Base-by-base conservation (phyloP, 768 basidiomycete genomes). In the Kondoa malvinella region DNA sequence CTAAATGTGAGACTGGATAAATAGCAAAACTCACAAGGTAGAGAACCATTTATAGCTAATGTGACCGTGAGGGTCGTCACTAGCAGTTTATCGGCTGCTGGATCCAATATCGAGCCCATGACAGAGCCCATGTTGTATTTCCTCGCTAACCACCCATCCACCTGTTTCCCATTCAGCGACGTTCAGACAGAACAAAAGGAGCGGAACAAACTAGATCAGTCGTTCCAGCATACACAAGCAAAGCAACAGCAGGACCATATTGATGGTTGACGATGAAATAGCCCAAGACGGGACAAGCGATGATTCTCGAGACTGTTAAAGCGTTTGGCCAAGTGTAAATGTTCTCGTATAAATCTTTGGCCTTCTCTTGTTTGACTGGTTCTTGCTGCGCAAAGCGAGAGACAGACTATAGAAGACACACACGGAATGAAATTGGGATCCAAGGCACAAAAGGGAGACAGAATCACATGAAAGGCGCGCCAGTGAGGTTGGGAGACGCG, bases 321-420 rank as follows among this genome's bases (percentile, higher is more conserved):
- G 89, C 74, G 75, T 99, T 99, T 0, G 95, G 95, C 34, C 94
- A 72, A 1, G 95, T 99, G 79, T 95, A 96, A 68, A 92, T 89
- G 75, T 94, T 89, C 77, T 94, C 91, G 60, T 56, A 65, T 8
- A 57, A 8, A 16, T 67, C 68, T 56, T 50, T 50, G 21, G 40
- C 12, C 40, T 50, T 50, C 12, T 8, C 40, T 50, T 50, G 40
- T 21, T 50, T 21, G 8, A 50, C 40, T 50, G 40, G 21, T 50
- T 32, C 31, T 63, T 27, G 16, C n/a, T 31, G 27, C 26, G 30
- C 8, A 59, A 59, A 25, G 58, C 27, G 58, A 31, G 15, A 14
- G 15, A 59, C 15, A 59, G 58, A 59, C 25, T 14, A 59, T 4
- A 8, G 40, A 50, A 21, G 21, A 8, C 8, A 50, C 12, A 50